A percentile compares a stretch with the other conserved stretches of the same genome.
phyloP scores from a whole-genome alignment of 331 rosid species.

The Dryas integrifolia region DNA sequence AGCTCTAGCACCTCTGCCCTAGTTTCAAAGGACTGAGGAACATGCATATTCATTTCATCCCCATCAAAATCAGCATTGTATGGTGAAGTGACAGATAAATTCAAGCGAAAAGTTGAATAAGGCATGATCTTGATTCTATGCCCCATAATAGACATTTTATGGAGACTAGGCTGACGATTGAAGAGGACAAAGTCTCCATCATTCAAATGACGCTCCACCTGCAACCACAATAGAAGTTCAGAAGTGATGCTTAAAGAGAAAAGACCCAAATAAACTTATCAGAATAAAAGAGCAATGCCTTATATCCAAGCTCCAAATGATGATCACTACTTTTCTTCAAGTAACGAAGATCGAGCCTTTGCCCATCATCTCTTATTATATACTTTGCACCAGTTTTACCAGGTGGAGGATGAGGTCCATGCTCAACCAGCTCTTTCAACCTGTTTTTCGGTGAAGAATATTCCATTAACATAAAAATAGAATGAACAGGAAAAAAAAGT shows the following conservation, averaged over 20 bases:
- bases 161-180: constrained; percentile 99
- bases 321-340: constrained; percentile 96
- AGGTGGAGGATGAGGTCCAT: constrained; percentile 99
- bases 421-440: constrained; percentile 93
- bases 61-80: constrained; percentile 99
- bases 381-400: constrained; percentile 99
- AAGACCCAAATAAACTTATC: neutral
- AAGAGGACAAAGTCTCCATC: constrained; percentile 96
- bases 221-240: constrained; percentile 35
- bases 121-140: constrained; percentile 99
- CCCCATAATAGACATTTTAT: constrained; percentile 99
- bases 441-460: constrained; percentile 33
- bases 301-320: constrained; percentile 97
- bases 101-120: constrained; percentile 89
- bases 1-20: constrained; percentile 99
- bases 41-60: constrained; percentile 99
- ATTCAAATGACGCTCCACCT: constrained; percentile 98
- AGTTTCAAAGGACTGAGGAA: constrained; percentile 98
- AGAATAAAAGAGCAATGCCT: constrained; percentile 44
- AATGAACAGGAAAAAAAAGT: neutral
- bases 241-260: neutral
- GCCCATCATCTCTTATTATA: constrained; percentile 97
- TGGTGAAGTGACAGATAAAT: constrained; percentile 93
- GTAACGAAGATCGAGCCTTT: constrained; percentile 97
- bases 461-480: neutral